These are phyloP conservation scores for Yarrowia porcina DNA, from an alignment of 805 yeast genomes.

Conservation along the genomic window DNA sequence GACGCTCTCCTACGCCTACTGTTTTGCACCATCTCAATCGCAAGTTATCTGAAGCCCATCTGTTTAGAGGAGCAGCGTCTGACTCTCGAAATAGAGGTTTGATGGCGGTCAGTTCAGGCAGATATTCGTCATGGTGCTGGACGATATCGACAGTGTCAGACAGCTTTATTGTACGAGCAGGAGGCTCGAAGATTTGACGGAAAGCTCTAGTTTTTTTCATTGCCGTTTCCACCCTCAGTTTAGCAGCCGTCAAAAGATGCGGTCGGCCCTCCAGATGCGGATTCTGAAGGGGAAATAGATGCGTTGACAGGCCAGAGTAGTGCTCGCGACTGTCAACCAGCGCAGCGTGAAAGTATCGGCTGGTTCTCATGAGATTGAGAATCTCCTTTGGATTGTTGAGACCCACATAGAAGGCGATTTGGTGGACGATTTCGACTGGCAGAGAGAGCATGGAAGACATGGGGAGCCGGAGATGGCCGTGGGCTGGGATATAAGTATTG, in stretches of 20 bases:
- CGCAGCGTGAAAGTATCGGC: neutral
- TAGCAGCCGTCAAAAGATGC: neutral
- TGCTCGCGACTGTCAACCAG: neutral
- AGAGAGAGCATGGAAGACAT: neutral
- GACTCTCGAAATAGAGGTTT: neutral
- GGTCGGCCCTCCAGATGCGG: slow-evolving; percentile 5
- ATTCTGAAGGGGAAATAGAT: neutral
- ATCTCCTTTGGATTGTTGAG: neutral
- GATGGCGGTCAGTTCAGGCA: neutral
- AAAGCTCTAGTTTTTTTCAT: neutral
- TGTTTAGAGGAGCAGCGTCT: slow-evolving; percentile 8
- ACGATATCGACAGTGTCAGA: neutral
- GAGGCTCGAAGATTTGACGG: neutral
- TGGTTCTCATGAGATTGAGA: neutral
- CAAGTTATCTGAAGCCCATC: neutral
- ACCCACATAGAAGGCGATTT: neutral
- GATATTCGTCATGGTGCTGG: neutral
- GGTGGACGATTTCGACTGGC: slow-evolving; percentile 10
- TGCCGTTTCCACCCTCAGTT: neutral
- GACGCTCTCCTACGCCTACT: neutral
- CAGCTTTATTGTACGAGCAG: neutral
- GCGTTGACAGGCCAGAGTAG: neutral
- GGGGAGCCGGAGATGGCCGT: neutral
- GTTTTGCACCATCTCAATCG: slow-evolving; percentile 21
- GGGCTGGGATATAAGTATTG: neutral